Conservation (phyloP, 108 stramenopile genomes). For the Parietichytrium sp. region DNA sequence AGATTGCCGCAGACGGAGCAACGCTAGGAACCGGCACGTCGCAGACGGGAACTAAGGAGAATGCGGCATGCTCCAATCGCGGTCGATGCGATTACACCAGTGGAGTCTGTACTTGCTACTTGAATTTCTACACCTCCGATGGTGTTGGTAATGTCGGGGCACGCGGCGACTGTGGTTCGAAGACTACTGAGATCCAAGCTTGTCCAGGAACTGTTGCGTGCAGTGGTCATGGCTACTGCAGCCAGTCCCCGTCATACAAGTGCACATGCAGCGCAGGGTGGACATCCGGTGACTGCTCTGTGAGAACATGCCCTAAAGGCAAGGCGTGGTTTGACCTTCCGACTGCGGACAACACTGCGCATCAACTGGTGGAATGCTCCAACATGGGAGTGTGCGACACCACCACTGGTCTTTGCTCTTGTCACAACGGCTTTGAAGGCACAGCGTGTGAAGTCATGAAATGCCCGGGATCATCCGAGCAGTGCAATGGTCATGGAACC, state of each 20-base stretch:
- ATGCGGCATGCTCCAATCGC: conserved; percentile 53
- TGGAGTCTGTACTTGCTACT: conserved; percentile 50
- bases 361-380: conserved; percentile 55
- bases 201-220: conserved; percentile 41
- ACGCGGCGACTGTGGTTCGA: conserved; percentile 12
- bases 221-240: conserved; percentile 58
- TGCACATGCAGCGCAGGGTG: conserved; percentile 68
- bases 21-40: neutral
- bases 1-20: neutral
- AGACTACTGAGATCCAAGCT: conserved; percentile 16
- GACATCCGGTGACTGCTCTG: conserved; percentile 71
- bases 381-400: conserved; percentile 57
- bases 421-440: conserved; percentile 56
- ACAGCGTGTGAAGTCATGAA: conserved; percentile 52
- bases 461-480: too few relatives aligned
- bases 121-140: conserved; percentile 44
- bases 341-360: conserved; percentile 49
- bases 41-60: conserved; percentile 52
- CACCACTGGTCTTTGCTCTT: conserved; percentile 52
- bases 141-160: conserved; percentile 54
- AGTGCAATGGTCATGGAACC: conserved; percentile 57
- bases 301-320: conserved; percentile 54
- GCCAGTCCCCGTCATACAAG: conserved; percentile 50
- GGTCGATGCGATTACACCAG: conserved; percentile 49
- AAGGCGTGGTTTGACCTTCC: conserved; percentile 62